These are phyloP conservation scores for Kandelia obovata DNA, from an alignment of 345 rosid species.

Conservation along the genomic window DNA sequence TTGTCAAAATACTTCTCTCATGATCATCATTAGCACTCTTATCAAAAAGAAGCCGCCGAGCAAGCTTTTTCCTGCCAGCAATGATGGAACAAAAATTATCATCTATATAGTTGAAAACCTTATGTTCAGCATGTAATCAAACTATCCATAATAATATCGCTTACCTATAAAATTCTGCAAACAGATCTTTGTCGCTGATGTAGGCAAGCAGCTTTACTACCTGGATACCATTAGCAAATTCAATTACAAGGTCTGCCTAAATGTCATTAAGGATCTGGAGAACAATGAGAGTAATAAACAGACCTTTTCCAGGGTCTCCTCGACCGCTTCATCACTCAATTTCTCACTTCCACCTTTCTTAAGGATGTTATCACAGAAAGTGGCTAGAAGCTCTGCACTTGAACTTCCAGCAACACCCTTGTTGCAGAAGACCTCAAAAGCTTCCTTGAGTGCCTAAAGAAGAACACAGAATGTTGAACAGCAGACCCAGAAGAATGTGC, in stretches of 20 bases:
- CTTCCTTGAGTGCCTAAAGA: conserved; percentile 35
- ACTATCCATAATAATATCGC: neutral
- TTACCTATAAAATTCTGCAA: conserved; percentile 38
- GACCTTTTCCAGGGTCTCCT: conserved; percentile 41
- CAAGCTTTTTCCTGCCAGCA: conserved; percentile 48
- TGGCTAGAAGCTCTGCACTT: conserved; percentile 38
- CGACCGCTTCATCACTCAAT: conserved; percentile 43
- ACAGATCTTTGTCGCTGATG: conserved; percentile 35
- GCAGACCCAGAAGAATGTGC: neutral
- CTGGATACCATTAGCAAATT: conserved; percentile 15
- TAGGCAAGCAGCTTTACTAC: conserved; percentile 35
- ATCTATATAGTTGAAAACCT: neutral
- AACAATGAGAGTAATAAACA: neutral
- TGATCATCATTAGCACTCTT: conserved; percentile 38
- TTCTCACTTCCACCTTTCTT: conserved; percentile 38
- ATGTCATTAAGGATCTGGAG: neutral
- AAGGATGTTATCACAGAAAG: conserved; percentile 40
- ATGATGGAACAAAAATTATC: conserved; percentile 1
- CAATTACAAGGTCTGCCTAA: neutral
- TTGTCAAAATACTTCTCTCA: conserved; percentile 34
- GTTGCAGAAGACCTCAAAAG: conserved; percentile 39
- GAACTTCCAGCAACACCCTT: conserved; percentile 33
- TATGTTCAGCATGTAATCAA: neutral
- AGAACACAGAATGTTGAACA: neutral
- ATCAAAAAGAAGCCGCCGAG: conserved; percentile 40